Base-by-base conservation (phyloP, 768 basidiomycete genomes). In the Suillus paluster region DNA sequence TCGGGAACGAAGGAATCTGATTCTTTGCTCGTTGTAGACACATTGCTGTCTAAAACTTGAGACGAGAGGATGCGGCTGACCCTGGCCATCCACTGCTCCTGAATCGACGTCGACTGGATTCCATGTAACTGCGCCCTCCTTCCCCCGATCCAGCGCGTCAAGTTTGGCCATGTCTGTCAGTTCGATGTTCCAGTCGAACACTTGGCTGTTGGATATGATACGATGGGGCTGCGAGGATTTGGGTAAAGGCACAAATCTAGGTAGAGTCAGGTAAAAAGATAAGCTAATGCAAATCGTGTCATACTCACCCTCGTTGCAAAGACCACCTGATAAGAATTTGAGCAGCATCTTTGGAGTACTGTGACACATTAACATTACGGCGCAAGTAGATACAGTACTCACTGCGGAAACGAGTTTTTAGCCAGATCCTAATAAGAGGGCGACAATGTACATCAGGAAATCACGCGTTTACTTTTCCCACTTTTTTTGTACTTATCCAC, bases 281-380 rank as follows among this genome's bases (percentile, higher is more conserved):
- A 50, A 19, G 39, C 21, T 23, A 48, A 45, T 34, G n/a, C 53
- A 44, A 8, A 41, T 14, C 66, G 46, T 25, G 14, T 6, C 30
- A 23, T 36, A 73, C 82, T 61, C 66, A 89, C 88, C 86, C 85
- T 66, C 81, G 83, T 69, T 95, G 94, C 17, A 97, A 77, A 17
- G 92, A 93, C 91, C 93, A 95, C 15, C 93, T 85, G 59, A 95
- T 77, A n/a, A 95, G 81, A 41, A 95, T 80, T 66, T 95, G 94
- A 34, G 91, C 86, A 15, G 83, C 81, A 39, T 85, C 83, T 57
- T 84, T 83, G 52, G 77, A 71, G 67, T 86, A 74, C 86, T 90
- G 62, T 5, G 23, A 55, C 23, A 7, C 17, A 19, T 55, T 15
- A 25, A 39, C 17, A 55, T 17, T 11, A 38, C 25, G 36, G 23